Conservation (phyloP, 1,139 yeast genomes). For the Saccharomyces hybrid region DNA sequence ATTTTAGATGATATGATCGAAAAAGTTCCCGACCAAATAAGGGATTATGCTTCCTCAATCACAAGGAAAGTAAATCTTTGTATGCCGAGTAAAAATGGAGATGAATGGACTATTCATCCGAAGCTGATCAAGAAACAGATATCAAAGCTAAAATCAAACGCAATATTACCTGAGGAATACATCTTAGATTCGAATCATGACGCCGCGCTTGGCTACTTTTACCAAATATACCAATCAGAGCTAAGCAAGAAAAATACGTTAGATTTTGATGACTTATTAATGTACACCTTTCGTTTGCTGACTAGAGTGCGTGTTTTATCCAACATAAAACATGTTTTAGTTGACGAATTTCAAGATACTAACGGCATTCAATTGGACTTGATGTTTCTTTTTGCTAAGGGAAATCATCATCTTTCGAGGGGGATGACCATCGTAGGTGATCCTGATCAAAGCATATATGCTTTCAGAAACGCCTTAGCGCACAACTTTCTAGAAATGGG, state of each 20-base stretch:
- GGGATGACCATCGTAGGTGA: conserved; percentile 89
- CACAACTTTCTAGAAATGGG: conserved; percentile 59
- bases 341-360: conserved; percentile 95
- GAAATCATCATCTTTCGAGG: conserved; percentile 28
- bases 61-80: conserved; percentile 27
- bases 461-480: conserved; percentile 73
- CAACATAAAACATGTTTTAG: conserved; percentile 60
- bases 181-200: conserved; percentile 24
- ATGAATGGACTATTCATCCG: conserved; percentile 29
- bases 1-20: conserved; percentile 41
- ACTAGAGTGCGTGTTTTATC: conserved; percentile 40
- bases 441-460: conserved; percentile 92
- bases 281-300: conserved; percentile 48
- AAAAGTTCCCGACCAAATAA: conserved; percentile 32
- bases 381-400: conserved; percentile 50
- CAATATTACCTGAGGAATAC: conserved; percentile 38
- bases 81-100: conserved; percentile 20
- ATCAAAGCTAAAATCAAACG: conserved; percentile 47
- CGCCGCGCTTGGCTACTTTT: conserved; percentile 35
- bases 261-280: conserved; percentile 81
- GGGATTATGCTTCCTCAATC: conserved; percentile 26
- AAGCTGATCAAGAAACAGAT: conserved; percentile 40
- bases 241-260: conserved; percentile 39
- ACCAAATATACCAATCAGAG: conserved; percentile 45
- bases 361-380: conserved; percentile 67